Evolutionary conservation across 768 basidiomycete species (phyloP).

Genomic region (Boletus rex-veris): DNA sequence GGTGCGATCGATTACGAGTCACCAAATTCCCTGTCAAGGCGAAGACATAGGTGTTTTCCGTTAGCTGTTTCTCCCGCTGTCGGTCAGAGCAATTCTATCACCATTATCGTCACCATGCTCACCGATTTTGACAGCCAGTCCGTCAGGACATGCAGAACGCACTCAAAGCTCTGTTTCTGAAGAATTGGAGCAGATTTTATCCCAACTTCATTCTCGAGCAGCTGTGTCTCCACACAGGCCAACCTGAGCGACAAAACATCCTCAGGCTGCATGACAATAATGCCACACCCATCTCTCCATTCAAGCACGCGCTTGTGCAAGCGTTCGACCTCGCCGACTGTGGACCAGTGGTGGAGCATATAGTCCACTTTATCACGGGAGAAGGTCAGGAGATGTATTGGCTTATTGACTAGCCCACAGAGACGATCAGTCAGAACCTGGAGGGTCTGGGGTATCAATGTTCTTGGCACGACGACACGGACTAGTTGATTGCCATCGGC

Average conservation of each 20-base stretch:
- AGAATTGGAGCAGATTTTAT: not conserved
- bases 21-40: not conserved
- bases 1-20: too few relatives aligned
- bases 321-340: not conserved
- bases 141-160: not conserved
- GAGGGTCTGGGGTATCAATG: not conserved
- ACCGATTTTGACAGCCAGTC: not conserved
- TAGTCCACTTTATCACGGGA: not conserved
- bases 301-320: not conserved
- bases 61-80: not conserved
- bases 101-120: not conserved
- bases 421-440: not conserved
- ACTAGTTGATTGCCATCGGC: not conserved
- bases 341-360: too few relatives aligned
- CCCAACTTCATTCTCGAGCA: not conserved
- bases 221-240: not conserved
- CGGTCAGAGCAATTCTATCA: not conserved
- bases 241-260: not conserved
- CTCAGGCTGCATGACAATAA: not conserved
- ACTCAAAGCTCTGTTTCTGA: not conserved
- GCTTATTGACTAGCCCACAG: not conserved
- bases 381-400: not conserved
- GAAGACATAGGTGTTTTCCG: not conserved
- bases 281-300: not conserved
- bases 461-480: not conserved